These are phyloP conservation scores for Galeopsis tetrahit DNA, from an alignment of 257 asterid genomes.

Conservation along the genomic window DNA sequence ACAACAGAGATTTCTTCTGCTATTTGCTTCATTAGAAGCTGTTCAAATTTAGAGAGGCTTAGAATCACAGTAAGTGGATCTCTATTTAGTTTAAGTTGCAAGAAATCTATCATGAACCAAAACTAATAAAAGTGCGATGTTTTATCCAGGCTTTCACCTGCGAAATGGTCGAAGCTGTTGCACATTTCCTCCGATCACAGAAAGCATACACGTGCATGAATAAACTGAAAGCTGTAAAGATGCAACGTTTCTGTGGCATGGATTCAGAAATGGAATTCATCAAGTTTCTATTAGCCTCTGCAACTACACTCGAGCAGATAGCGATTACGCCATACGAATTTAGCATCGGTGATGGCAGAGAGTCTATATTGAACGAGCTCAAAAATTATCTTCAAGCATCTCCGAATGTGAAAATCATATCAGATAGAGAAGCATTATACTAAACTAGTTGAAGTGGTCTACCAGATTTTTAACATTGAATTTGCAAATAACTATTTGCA, in stretches of 20 bases:
- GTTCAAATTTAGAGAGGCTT: constrained; percentile 49
- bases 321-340: constrained; percentile 33
- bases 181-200: constrained; percentile 46
- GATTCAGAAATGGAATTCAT: constrained; percentile 56
- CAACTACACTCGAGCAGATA: constrained; percentile 50
- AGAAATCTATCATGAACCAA: background rate
- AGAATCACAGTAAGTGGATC: constrained; percentile 35
- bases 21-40: constrained; percentile 55
- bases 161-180: constrained; percentile 42
- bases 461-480: too few species aligned
- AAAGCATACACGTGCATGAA: constrained; percentile 26
- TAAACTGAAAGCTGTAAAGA: constrained; percentile 42
- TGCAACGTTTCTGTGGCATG: constrained; percentile 44
- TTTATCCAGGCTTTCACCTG: constrained; percentile 43
- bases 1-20: constrained; percentile 44
- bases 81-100: too few species aligned
- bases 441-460: too few species aligned
- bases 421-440: too few species aligned
- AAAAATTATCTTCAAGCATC: constrained; percentile 46
- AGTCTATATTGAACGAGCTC: constrained; percentile 42
- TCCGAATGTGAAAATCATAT: constrained; percentile 35
- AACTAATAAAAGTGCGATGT: background rate
- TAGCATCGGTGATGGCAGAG: constrained; percentile 37
- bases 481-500: too few species aligned
- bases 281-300: constrained; percentile 48